phyloP scores from a whole-genome alignment of 495 filamentous ascomycete genomes.

The Podospora pseudopauciseta region DNA sequence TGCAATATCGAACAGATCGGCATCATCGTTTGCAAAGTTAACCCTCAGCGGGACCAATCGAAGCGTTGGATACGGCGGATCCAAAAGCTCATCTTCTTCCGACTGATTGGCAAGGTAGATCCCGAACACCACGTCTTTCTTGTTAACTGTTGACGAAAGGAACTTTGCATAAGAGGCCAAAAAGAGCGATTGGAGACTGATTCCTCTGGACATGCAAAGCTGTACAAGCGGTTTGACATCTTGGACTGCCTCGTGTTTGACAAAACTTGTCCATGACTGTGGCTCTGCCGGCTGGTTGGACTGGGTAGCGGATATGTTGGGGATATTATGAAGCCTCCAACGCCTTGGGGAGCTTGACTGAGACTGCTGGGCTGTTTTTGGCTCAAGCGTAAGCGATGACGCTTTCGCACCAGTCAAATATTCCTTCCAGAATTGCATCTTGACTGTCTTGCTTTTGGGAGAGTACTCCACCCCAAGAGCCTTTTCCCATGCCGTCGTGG shows the following conservation, averaged over 20 bases:
- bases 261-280: constrained; percentile 13
- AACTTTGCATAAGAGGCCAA: constrained; percentile 41
- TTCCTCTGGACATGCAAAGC: constrained; percentile 25
- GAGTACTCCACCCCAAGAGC: constrained; percentile 7
- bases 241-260: constrained; percentile 19
- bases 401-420: constrained; percentile 42
- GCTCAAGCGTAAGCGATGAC: background rate
- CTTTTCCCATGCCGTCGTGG: background rate
- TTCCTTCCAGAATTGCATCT: constrained; percentile 50
- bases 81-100: constrained; percentile 18
- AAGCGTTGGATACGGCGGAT: constrained; percentile 36
- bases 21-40: background rate
- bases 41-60: constrained; percentile 43
- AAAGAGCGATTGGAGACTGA: constrained; percentile 42
- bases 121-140: constrained; percentile 37
- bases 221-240: constrained; percentile 18
- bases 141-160: background rate
- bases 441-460: constrained; percentile 16
- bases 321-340: background rate
- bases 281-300: background rate
- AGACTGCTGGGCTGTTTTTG: background rate
- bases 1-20: constrained; percentile 26
- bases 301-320: background rate
- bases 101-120: constrained; percentile 46
- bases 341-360: background rate